A percentile compares a stretch with the other conserved stretches of the same genome.
phyloP scores from a whole-genome alignment of 2,329 filamentous ascomycete species.

The Diaporthe caulivora region DNA sequence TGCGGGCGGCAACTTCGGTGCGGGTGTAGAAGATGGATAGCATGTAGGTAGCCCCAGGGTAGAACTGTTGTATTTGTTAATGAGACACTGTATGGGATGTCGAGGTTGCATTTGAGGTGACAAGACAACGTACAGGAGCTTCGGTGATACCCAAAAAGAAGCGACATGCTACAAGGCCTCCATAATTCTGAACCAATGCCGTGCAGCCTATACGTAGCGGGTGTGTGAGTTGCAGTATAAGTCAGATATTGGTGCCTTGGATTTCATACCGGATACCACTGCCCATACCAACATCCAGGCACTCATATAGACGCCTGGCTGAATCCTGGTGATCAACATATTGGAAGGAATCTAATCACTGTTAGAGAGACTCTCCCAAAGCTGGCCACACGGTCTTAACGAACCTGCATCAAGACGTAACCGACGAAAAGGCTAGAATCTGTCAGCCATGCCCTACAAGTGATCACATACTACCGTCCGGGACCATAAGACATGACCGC shows the following conservation, averaged over 20 bases:
- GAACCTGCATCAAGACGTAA: conserved; percentile 58
- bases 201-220: conserved; percentile 45
- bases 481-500: too few relatives aligned
- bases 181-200: conserved; percentile 55
- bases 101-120: conserved; percentile 38
- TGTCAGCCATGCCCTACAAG: neutral
- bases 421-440: conserved; percentile 28
- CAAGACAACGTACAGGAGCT: conserved; percentile 45
- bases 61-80: conserved; percentile 40
- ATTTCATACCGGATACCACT: conserved; percentile 38
- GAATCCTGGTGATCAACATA: conserved; percentile 55
- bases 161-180: conserved; percentile 55
- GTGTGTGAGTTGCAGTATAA: neutral
- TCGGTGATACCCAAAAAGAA: conserved; percentile 58
- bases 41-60: conserved; percentile 61
- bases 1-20: conserved; percentile 73
- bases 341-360: conserved; percentile 55
- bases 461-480: neutral
- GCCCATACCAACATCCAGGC: conserved; percentile 56
- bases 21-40: conserved; percentile 74
- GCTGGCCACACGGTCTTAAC: fast-evolving
- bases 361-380: neutral
- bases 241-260: neutral
- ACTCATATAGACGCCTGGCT: conserved; percentile 47
- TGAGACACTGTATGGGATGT: neutral